phyloP scores from a whole-genome alignment of 2,329 filamentous ascomycete genomes.

The Zasmidium angulare region DNA sequence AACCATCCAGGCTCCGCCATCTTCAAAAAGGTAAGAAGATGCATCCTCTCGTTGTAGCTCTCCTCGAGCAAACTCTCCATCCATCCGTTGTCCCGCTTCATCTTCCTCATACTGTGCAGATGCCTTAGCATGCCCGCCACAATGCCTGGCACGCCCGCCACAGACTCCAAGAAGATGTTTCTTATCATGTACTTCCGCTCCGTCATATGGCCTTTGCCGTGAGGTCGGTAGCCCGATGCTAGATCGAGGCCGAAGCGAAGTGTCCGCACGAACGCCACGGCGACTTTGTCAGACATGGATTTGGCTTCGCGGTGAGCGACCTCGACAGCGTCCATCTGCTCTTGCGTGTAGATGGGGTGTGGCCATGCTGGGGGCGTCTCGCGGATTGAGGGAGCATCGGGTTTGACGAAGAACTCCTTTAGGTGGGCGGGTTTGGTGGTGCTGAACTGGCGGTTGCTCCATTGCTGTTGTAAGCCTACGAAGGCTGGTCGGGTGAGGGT shows the following conservation, averaged over 20 bases:
- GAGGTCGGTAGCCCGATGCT: constrained; percentile 73
- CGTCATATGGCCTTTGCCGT: constrained; percentile 63
- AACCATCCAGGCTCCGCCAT: constrained; percentile 83
- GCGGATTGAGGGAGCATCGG: constrained; percentile 45
- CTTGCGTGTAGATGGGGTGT: constrained; percentile 64
- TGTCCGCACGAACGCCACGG: constrained; percentile 72
- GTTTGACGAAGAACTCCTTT: constrained; percentile 49
- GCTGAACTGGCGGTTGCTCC: constrained; percentile 41
- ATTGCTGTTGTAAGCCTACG: constrained; percentile 33
- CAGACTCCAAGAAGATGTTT: constrained; percentile 82
- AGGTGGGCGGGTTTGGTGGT: constrained; percentile 36
- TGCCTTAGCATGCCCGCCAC: constrained; percentile 93
- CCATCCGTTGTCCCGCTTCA: constrained; percentile 93
- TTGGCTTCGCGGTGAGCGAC: constrained; percentile 75
- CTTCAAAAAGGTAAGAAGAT: constrained; percentile 88
- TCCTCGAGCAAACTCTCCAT: constrained; percentile 55
- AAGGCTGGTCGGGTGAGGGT: constrained; percentile 35
- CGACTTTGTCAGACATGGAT: constrained; percentile 73
- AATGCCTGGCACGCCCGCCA: constrained; percentile 95
- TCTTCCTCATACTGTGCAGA: constrained; percentile 74
- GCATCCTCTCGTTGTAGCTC: constrained; percentile 65
- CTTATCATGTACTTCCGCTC: constrained; percentile 87
- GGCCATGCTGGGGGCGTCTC: constrained; percentile 50
- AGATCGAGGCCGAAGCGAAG: constrained; percentile 79
- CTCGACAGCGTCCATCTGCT: constrained; percentile 72